phyloP scores from a whole-genome alignment of 2,329 filamentous ascomycete genomes.

The Blumeriella jaapii region DNA sequence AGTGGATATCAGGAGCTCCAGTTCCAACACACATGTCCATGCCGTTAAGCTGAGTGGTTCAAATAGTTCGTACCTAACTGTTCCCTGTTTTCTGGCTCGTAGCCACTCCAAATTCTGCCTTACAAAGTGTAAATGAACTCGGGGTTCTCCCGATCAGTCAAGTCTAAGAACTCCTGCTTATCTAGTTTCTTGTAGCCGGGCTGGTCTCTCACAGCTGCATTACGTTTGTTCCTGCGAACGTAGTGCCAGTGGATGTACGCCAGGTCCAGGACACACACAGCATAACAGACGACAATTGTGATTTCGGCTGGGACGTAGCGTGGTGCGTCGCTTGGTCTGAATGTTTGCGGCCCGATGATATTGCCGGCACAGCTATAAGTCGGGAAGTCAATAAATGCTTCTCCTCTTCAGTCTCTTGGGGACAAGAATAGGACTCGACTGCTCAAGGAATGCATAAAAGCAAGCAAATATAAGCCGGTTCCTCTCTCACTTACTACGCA shows the following conservation, averaged over 20 bases:
- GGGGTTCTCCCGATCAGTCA: conserved; percentile 26
- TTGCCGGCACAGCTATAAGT: conserved; percentile 42
- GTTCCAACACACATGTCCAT: too few species aligned
- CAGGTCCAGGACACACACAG: conserved; percentile 7
- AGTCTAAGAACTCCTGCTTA: conserved; percentile 25
- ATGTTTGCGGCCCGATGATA: conserved; percentile 35
- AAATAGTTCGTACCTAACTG: too few species aligned
- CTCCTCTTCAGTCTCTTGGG: too few species aligned
- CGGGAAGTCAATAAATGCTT: too few species aligned
- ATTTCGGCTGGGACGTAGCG: conserved; percentile 29
- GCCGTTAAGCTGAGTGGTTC: too few species aligned
- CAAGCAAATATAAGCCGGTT: too few species aligned
- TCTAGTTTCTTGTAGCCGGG: conserved; percentile 22
- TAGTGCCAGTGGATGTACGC: conserved; percentile 22
- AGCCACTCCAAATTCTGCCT: background rate
- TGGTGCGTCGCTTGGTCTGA: conserved; percentile 35
- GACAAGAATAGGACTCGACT: too few species aligned
- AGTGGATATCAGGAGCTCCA: too few species aligned
- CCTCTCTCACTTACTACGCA: too few species aligned
- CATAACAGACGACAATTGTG: conserved; percentile 33
- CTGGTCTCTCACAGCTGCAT: conserved; percentile 13
- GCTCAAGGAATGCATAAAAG: too few species aligned
- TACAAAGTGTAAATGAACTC: conserved; percentile 26
- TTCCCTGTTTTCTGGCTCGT: background rate
- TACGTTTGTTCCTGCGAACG: conserved; percentile 20